These are phyloP conservation scores for Elasticomyces elasticus DNA, from an alignment of 495 filamentous ascomycete species.

Conservation along the genomic window DNA sequence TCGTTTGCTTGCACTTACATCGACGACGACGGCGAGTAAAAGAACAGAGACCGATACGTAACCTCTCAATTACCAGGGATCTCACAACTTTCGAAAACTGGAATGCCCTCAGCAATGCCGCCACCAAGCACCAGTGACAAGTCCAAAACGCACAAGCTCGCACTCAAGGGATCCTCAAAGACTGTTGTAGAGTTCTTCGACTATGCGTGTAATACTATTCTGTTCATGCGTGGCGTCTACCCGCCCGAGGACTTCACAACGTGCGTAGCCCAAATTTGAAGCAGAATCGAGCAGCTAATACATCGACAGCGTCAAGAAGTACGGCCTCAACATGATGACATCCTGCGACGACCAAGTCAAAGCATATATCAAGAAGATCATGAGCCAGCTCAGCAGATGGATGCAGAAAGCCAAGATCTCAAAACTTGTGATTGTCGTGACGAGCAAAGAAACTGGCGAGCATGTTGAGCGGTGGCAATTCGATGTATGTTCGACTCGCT, in stretches of 20 bases:
- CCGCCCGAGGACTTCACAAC: slow-evolving; percentile 95
- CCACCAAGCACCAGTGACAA: slow-evolving; percentile 58
- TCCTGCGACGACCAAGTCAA: slow-evolving; percentile 95
- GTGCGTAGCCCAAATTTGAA: slow-evolving; percentile 48
- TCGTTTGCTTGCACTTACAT: background rate
- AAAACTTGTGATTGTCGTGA: slow-evolving; percentile 92
- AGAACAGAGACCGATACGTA: no score
- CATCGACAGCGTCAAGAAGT: slow-evolving; percentile 74
- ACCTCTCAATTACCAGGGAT: no score
- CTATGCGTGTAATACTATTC: slow-evolving; percentile 91
- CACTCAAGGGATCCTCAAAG: slow-evolving; percentile 61
- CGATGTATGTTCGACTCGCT: slow-evolving; percentile 49
- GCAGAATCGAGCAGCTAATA: no score
- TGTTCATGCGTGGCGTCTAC: slow-evolving; percentile 97
- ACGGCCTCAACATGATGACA: slow-evolving; percentile 97
- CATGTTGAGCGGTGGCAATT: slow-evolving; percentile 97
- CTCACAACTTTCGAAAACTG: no score
- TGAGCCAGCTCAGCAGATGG: slow-evolving; percentile 91
- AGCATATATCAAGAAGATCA: slow-evolving; percentile 98
- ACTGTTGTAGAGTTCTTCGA: slow-evolving; percentile 95
- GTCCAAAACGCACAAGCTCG: slow-evolving; percentile 87
- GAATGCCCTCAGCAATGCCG: slow-evolving; percentile 27
- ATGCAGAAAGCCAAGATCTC: slow-evolving; percentile 93
- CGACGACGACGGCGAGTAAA: background rate
- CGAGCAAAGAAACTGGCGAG: slow-evolving; percentile 90